Percentiles rank a stretch among this genome's conserved stretches.
Conservation (phyloP, 2,329 filamentous ascomycete genomes). For the Pseudocercospora eumusae region DNA sequence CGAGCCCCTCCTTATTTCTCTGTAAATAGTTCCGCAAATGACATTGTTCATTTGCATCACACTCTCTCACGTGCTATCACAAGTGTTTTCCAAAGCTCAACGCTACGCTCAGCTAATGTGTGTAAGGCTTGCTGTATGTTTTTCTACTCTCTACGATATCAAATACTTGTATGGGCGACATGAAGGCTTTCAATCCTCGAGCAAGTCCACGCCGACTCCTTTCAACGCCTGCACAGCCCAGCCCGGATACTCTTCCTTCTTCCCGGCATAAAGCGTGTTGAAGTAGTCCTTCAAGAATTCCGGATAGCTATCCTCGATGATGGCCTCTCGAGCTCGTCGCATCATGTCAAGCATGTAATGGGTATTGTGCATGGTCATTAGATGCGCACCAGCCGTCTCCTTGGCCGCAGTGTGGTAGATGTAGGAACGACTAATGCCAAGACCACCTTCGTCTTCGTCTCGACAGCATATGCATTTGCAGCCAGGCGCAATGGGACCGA, state of each 20-base stretch:
- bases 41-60: no score
- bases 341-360: constrained; percentile 88
- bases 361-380: constrained; percentile 92
- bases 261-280: constrained; percentile 63
- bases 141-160: no score
- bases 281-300: constrained; percentile 80
- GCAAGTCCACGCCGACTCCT: constrained; percentile 76
- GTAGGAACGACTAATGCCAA: constrained; percentile 84
- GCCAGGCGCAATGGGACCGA: constrained; percentile 76
- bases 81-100: no score
- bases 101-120: no score
- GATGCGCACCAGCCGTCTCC: constrained; percentile 86
- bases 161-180: no score
- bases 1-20: no score
- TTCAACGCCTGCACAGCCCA: constrained; percentile 83
- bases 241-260: constrained; percentile 67
- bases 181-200: constrained; percentile 39
- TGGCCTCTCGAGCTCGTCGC: constrained; percentile 68
- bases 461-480: constrained; percentile 81
- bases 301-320: constrained; percentile 61
- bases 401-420: constrained; percentile 90
- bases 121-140: no score
- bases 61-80: background rate
- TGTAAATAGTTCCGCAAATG: no score
- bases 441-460: constrained; percentile 60